A percentile compares a stretch with the other conserved stretches of the same genome.
Conservation (phyloP, 2,329 filamentous ascomycete genomes). For the Apiospora marii region DNA sequence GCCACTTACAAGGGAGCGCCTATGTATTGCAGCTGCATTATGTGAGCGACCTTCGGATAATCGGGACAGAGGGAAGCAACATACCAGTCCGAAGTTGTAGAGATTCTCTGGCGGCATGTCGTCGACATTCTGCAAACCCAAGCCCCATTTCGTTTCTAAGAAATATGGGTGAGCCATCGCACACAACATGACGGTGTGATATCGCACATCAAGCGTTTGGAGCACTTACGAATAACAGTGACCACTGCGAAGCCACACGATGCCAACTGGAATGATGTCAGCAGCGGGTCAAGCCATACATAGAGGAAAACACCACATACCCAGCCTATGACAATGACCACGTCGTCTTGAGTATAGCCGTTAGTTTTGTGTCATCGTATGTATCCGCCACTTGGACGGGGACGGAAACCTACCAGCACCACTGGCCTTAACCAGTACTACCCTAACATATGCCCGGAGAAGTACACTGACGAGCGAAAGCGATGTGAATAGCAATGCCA, state of each 20-base stretch:
- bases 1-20: constrained; percentile 50
- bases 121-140: constrained; percentile 45
- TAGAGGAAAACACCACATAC: constrained; percentile 28
- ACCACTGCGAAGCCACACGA: constrained; percentile 46
- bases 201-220: neutral
- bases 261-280: constrained; percentile 26
- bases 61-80: neutral
- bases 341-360: constrained; percentile 37
- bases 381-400: no score
- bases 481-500: constrained; percentile 40
- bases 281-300: constrained; percentile 4
- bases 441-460: constrained; percentile 46
- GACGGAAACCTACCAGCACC: constrained; percentile 42
- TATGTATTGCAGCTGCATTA: constrained; percentile 43
- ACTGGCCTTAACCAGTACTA: constrained; percentile 43
- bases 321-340: constrained; percentile 42
- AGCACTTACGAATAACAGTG: constrained; percentile 47
- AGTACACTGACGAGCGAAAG: constrained; percentile 42
- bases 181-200: neutral
- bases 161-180: neutral
- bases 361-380: constrained; percentile 20
- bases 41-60: neutral
- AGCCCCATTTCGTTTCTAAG: constrained; percentile 54
- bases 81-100: constrained; percentile 48
- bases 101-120: constrained; percentile 49